phyloP scores from a whole-genome alignment of 371 early-diverging fungal species.

The Phascolomyces articulosus region DNA sequence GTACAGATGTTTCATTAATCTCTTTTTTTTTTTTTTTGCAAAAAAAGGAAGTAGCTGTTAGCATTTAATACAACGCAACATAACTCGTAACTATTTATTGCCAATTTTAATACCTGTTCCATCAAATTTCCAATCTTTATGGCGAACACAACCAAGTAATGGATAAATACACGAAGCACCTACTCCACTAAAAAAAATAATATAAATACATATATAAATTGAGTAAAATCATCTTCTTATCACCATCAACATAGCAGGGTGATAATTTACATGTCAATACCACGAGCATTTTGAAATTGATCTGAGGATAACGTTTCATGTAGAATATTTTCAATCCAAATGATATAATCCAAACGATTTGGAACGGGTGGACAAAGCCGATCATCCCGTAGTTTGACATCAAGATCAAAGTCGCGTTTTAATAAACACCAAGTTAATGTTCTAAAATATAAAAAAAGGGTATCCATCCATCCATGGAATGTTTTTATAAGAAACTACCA shows the following conservation, averaged over 20 bases:
- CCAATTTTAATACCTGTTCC: conserved; percentile 55
- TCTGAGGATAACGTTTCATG: conserved; percentile 23
- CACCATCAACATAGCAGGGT: not conserved
- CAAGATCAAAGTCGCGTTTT: conserved; percentile 57
- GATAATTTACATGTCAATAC: conserved; percentile 64
- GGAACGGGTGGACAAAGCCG: conserved; percentile 69
- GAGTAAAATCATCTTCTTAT: no score
- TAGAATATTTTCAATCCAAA: conserved; percentile 67
- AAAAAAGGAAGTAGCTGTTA: no score
- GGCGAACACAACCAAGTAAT: conserved; percentile 56
- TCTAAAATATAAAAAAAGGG: conserved; percentile 16
- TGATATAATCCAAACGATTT: conserved; percentile 67
- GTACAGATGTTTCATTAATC: conserved; percentile 49
- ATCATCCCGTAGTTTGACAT: conserved; percentile 65
- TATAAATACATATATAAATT: not conserved
- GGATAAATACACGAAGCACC: conserved; percentile 83
- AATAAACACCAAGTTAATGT: conserved; percentile 59
- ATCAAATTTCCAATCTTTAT: conserved; percentile 55
- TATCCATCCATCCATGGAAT: not conserved
- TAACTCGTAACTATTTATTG: no score
- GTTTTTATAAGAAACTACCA: not conserved
- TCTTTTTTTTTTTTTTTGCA: no score
- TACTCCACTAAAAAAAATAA: conserved; percentile 55
- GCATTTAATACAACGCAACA: no score
- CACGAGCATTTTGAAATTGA: conserved; percentile 23